A percentile compares a stretch with the other conserved stretches of the same genome.
Conservation (phyloP, 2,329 filamentous ascomycete genomes). For the Xylaria sp. region DNA sequence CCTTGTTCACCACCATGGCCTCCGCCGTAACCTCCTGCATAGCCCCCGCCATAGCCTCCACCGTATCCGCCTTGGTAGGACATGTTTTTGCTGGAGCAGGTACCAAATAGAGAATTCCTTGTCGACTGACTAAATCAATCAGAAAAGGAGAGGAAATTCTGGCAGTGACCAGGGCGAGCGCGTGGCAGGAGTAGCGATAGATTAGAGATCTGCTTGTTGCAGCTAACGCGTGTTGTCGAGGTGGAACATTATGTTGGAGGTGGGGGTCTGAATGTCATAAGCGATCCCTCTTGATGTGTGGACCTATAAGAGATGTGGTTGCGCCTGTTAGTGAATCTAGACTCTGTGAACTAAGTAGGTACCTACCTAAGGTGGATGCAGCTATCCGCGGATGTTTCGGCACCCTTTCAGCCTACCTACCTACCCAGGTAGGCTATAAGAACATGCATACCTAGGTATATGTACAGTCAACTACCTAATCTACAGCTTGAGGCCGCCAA, state of each 20-base stretch:
- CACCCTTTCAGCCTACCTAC: neutral
- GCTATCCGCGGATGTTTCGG: constrained; percentile 17
- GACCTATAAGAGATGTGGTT: too few relatives aligned
- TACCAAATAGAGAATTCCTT: neutral
- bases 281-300: neutral
- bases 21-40: constrained; percentile 16
- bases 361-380: neutral
- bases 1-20: constrained; percentile 27
- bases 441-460: too few relatives aligned
- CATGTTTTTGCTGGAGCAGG: constrained; percentile 38
- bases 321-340: too few relatives aligned
- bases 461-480: too few relatives aligned
- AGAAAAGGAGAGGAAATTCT: neutral
- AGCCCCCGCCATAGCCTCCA: constrained; percentile 8
- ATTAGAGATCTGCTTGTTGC: constrained; percentile 16
- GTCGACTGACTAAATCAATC: neutral
- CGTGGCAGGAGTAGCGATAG: constrained; percentile 9
- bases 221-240: constrained; percentile 20
- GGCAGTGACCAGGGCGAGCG: neutral
- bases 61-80: constrained; percentile 41
- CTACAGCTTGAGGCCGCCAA: constrained; percentile 26
- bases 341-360: too few relatives aligned
- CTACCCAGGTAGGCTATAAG: too few relatives aligned
- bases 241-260: constrained; percentile 8
- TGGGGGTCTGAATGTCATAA: neutral